Conservation (phyloP, 2,329 filamentous ascomycete genomes). For the Diplocarpon rosae region DNA sequence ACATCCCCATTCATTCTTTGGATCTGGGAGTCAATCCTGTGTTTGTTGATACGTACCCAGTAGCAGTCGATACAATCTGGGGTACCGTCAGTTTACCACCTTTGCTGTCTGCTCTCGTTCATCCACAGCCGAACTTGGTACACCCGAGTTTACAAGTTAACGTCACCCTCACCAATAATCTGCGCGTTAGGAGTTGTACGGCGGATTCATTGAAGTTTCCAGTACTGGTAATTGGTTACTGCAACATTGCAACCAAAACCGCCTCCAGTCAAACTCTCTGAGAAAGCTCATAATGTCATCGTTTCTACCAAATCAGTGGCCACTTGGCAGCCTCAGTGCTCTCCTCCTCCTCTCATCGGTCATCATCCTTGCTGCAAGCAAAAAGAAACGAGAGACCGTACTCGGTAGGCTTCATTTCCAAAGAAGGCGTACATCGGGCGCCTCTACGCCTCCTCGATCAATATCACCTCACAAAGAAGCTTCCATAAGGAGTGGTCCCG, state of each 20-base stretch:
- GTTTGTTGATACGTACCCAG: slow-evolving; percentile 1
- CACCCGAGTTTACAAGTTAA: no score
- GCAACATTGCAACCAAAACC: not conserved
- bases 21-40: not conserved
- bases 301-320: slow-evolving; percentile 16
- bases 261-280: no score
- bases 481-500: slow-evolving; percentile 5
- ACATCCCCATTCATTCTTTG: slow-evolving; percentile 1
- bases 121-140: no score
- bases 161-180: no score
- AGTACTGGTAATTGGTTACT: not conserved
- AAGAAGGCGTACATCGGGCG: slow-evolving; percentile 23
- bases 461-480: slow-evolving; percentile 19
- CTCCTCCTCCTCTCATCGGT: slow-evolving; percentile 17
- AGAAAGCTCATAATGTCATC: slow-evolving; percentile 1
- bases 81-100: not conserved
- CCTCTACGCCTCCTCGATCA: slow-evolving; percentile 25
- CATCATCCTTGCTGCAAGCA: slow-evolving; percentile 14
- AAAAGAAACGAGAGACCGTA: slow-evolving; percentile 18
- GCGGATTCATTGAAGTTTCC: not conserved
- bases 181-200: not conserved
- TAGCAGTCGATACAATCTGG: slow-evolving; percentile 2
- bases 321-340: slow-evolving; percentile 19
- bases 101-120: not conserved
- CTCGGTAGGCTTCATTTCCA: slow-evolving; percentile 19